Evolutionary conservation across 2,329 filamentous ascomycete species (phyloP).

Genomic region (Moelleriella libera): DNA sequence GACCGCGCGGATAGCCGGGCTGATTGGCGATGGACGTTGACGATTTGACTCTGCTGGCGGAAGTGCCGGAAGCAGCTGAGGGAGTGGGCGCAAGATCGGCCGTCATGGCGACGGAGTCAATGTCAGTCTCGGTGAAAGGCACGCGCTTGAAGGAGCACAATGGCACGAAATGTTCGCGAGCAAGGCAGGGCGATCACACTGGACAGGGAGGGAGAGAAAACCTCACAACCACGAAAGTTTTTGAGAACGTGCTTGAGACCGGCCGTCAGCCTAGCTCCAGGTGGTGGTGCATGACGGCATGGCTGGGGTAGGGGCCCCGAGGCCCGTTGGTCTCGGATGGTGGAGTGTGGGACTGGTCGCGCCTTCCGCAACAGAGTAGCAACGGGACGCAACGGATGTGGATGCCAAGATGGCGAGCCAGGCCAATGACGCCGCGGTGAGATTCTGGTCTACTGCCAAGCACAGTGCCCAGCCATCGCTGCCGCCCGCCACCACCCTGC

Average conservation of each 20-base stretch:
- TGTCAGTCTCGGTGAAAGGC: neutral
- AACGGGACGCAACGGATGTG: no score
- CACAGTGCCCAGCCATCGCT: neutral
- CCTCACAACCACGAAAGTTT: neutral
- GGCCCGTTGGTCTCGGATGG: no score
- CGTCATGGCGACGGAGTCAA: conserved; percentile 9
- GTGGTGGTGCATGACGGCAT: no score
- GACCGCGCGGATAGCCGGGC: conserved; percentile 56
- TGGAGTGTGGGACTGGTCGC: no score
- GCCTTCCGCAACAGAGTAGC: no score
- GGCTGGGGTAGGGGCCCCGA: no score
- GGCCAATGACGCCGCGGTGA: no score
- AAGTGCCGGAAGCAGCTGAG: conserved; percentile 8
- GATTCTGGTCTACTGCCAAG: no score
- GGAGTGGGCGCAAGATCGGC: conserved; percentile 9
- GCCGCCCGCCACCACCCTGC: neutral
- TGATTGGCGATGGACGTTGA: conserved; percentile 17
- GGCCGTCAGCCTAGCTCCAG: no score
- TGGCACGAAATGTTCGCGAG: neutral
- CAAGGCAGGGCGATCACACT: neutral
- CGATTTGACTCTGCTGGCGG: conserved; percentile 13
- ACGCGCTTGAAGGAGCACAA: neutral
- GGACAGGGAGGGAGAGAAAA: neutral
- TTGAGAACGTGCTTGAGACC: no score
- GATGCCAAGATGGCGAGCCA: no score